Evolutionary conservation across 495 filamentous ascomycete species (phyloP), one percentile per base, ranked within the genome.

Genomic region (Aspergillus bridgeri): DNA sequence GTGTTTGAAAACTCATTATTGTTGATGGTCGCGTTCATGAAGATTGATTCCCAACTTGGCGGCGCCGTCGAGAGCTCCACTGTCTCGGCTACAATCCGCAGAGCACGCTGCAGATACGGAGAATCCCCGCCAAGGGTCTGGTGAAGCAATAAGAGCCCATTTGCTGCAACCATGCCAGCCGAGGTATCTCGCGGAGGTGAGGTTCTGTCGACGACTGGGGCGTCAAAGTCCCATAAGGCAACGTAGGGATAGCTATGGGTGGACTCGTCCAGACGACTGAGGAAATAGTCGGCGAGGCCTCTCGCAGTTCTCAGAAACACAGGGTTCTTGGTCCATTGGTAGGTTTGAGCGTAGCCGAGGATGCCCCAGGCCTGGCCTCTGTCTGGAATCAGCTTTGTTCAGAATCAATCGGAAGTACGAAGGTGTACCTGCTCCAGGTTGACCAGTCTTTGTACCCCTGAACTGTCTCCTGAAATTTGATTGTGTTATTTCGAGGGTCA

Each of bases 281-380:
- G 53, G 51, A 81, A 79, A 42, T 74, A 75, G 7, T 74, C 64
- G 0, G 75, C 67, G 1, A 72, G 53, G 2, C 65, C 62, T 0
- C 56, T 47, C 0, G 78, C 72, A 1, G 69, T 65, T 7, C 65
- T 23, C 0, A 78, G 67, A 60, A 79, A 79, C 0, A 51, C 55
- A 2, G 18, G 59, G 6, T 74, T 66, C 38, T 72, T 69, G 0
- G 77, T 81, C 74, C 75, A 78, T 8, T 21, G 59, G 48, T 75
- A 79, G 0, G 76, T 73, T 53, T 76, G 74, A 0, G 76, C 64
- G 56, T 73, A 79, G 0, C 78, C 78, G 5, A 74, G 60, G n/a
- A 79, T 71, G 25, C 60, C 74, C 78, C 78, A 81, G 0, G 75
- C 72, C 59, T 81, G 77, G 0, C 78, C 77, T 24, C 78, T 61